Base-by-base conservation (phyloP, 257 asterid genomes). In the Jacaranda copaia region DNA sequence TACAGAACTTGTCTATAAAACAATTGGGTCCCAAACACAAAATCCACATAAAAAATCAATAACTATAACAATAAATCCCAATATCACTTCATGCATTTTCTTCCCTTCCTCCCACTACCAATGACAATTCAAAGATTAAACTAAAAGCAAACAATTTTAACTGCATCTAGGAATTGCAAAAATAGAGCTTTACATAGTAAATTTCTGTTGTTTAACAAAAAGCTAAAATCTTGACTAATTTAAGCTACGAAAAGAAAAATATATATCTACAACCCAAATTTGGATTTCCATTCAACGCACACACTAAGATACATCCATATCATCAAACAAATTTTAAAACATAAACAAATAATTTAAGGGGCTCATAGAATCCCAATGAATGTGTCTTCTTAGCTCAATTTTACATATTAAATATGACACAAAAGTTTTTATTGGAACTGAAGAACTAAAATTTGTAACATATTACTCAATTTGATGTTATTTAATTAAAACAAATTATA, bases 301-400 rank as follows among this genome's bases (percentile, higher is more conserved):
- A 62, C 7, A 11, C 46, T 4, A 64, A 52, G 4, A 60, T 18
- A 58, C 68, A 52, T 49, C 14, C 39, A 72, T 46, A 66, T 45
- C 8, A 73, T 58, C 66, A 46, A 40, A 25, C 71, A 73, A 79
- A 71, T 14, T 14, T 8, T 25, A 6, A 43, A 51, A 59, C 77
- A 51, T 36, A 16, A 16, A 40, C 3, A 42, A 42, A 62, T 11
- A 45, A 36, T 59, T 68, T 4, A 10, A 67, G 60, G 79, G 40
- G 70, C 92, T 82, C 38, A 94, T 97, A 39, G 85, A 60, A 81
- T 91, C 89, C 96, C 94, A 89, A 51, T 85, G 80, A 53, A 82
- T 74, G 79, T 93, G 86, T 67, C 89, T 86, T 72, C 75, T 86
- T 74, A 97, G 95, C 82, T 94, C 98, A 61, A 89, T n/a, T n/a